These are phyloP conservation scores for Lolium perenne DNA, from an alignment of 176 grass and related monocot genomes.

Conservation along the genomic window DNA sequence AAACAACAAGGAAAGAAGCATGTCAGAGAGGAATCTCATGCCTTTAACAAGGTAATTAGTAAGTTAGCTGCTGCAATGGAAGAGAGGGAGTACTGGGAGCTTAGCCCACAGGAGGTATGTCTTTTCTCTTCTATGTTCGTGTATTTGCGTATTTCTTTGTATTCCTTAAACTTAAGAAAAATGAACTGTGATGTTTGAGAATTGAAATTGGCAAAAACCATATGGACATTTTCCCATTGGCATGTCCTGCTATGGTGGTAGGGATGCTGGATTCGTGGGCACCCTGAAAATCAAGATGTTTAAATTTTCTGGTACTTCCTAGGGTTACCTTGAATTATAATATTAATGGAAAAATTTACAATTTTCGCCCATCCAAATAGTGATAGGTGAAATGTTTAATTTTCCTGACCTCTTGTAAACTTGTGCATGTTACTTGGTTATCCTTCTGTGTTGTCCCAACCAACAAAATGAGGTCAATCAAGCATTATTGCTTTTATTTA, in stretches of 20 bases:
- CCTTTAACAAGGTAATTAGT: slow-evolving; percentile 59
- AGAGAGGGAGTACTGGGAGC: slow-evolving; percentile 94
- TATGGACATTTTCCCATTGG: slow-evolving; percentile 2
- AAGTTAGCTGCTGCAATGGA: slow-evolving; percentile 75
- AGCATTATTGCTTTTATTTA: not conserved
- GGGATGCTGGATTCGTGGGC: slow-evolving; percentile 13
- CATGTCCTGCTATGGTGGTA: slow-evolving; percentile 1
- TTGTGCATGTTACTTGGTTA: not conserved
- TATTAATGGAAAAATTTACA: not conserved
- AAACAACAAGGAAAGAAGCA: slow-evolving; percentile 55
- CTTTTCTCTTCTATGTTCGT: slow-evolving; percentile 30
- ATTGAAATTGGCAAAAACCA: slow-evolving; percentile 29
- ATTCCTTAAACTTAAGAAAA: slow-evolving; percentile 18
- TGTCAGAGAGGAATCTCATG: slow-evolving; percentile 58
- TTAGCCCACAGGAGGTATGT: slow-evolving; percentile 77
- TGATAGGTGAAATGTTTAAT: slow-evolving; percentile 14
- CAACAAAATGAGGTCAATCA: slow-evolving; percentile 3
- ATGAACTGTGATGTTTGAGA: slow-evolving; percentile 32
- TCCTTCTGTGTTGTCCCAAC: not conserved
- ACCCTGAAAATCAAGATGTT: not conserved
- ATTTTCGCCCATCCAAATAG: not conserved
- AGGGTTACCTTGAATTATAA: slow-evolving; percentile 5
- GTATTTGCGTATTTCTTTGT: slow-evolving; percentile 8
- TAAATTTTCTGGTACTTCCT: slow-evolving; percentile 5
- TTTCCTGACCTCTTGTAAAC: not conserved